Conservation (phyloP, 2,329 filamentous ascomycete genomes). For the Botryotinia narcissicola region DNA sequence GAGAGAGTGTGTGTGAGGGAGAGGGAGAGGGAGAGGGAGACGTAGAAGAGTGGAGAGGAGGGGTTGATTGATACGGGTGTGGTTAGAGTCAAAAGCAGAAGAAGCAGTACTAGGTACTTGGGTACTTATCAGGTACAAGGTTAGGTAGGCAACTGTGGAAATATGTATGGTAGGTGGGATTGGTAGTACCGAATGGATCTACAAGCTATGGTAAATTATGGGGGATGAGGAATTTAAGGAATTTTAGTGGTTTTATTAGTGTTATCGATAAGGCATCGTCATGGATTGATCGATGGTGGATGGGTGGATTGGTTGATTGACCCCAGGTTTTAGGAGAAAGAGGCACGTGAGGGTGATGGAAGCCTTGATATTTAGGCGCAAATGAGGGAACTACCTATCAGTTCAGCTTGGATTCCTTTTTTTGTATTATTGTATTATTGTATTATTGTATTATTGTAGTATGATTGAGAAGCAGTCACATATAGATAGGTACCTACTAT, state of each 20-base stretch:
- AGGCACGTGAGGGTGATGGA: not conserved
- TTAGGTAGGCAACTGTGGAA: too few species aligned
- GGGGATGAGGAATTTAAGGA: not conserved
- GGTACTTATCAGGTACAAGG: too few species aligned
- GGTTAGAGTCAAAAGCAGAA: constrained; percentile 3
- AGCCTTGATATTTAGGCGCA: not conserved
- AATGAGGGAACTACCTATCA: too few species aligned
- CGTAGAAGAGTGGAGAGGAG: not conserved
- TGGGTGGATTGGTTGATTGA: not conserved
- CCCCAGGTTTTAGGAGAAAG: not conserved
- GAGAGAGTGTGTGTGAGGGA: not conserved
- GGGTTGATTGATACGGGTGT: constrained; percentile 1
- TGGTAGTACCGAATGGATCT: not conserved
- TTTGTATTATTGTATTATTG: too few species aligned
- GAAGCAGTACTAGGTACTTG: not conserved
- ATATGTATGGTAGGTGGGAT: too few species aligned
- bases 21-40: not conserved
- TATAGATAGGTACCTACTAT: too few species aligned
- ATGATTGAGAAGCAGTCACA: too few species aligned
- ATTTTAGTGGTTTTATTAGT: not conserved
- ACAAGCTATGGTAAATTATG: not conserved
- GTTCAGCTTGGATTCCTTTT: too few species aligned
- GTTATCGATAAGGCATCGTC: not conserved
- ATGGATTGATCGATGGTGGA: not conserved
- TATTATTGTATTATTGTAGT: too few species aligned